Percentiles rank a stretch among this genome's conserved stretches.
Evolutionary conservation across 495 filamentous ascomycete genomes (phyloP).

Genomic region (Annulohypoxylon maeteangense): DNA sequence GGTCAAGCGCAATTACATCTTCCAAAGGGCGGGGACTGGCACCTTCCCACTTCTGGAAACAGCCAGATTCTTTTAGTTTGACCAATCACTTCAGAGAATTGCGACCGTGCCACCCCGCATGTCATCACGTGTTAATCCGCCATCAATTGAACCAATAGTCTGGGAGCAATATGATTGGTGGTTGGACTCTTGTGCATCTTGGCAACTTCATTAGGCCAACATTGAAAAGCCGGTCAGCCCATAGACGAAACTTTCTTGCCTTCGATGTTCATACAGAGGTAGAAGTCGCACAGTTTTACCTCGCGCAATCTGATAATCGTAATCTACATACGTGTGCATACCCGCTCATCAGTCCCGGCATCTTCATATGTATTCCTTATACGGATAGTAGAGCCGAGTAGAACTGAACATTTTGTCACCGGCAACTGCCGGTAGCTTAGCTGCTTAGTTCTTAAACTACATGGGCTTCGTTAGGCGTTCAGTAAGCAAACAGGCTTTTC

Average conservation of each 20-base stretch:
- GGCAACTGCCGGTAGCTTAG: no score
- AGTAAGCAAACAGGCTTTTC: neutral
- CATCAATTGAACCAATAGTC: conserved; percentile 39
- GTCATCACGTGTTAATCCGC: conserved; percentile 36
- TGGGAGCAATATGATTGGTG: conserved; percentile 38
- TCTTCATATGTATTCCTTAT: conserved; percentile 2
- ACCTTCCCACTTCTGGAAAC: conserved; percentile 37
- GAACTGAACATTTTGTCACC: neutral
- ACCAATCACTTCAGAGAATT: conserved; percentile 19
- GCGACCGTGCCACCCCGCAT: conserved; percentile 34
- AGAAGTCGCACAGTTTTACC: conserved; percentile 6
- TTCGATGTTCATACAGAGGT: conserved; percentile 13
- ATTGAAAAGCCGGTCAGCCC: conserved; percentile 22
- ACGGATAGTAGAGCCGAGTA: conserved; percentile 14
- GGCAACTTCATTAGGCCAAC: conserved; percentile 22
- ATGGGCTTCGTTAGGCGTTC: neutral
- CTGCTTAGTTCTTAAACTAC: neutral
- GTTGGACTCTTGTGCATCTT: conserved; percentile 23
- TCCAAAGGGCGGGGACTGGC: conserved; percentile 16
- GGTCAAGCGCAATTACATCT: conserved; percentile 31
- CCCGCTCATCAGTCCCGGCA: neutral
- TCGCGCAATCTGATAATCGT: conserved; percentile 10
- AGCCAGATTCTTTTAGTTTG: conserved; percentile 20
- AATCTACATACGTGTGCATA: neutral
- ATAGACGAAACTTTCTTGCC: conserved; percentile 9